Percentiles rank a stretch among this genome's conserved stretches.
Evolutionary conservation across 2,329 filamentous ascomycete genomes (phyloP).

Genomic region (Cytospora piceicola): DNA sequence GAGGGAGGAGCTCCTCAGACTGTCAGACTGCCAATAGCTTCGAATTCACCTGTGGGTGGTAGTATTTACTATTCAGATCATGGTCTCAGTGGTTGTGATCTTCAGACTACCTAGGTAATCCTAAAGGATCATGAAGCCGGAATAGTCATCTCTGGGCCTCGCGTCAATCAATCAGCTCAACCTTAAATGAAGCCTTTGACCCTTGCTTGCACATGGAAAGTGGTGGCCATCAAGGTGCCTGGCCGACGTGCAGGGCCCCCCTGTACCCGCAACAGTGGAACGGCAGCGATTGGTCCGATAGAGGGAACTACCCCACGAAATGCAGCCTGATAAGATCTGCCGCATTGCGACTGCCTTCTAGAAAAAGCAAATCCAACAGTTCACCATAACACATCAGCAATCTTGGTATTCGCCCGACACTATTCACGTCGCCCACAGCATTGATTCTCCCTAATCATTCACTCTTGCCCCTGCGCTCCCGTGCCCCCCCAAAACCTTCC

Average conservation of each 20-base stretch:
- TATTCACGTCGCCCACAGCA: not conserved
- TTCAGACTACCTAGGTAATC: no score
- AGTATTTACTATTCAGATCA: no score
- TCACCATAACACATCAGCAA: slow-evolving; percentile 7
- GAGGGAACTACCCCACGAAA: slow-evolving; percentile 9
- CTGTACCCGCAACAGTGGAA: slow-evolving; percentile 2
- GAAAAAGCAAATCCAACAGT: slow-evolving; percentile 9
- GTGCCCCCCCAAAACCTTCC: not conserved
- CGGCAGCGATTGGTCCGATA: slow-evolving; percentile 4
- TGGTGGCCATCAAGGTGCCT: slow-evolving; percentile 21
- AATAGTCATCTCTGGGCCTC: no score
- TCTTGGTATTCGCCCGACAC: not conserved
- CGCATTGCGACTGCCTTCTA: slow-evolving; percentile 20
- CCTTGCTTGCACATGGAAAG: not conserved
- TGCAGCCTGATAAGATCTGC: slow-evolving; percentile 26
- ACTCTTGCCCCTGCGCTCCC: not conserved
- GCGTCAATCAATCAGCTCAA: no score
- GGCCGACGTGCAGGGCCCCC: slow-evolving; percentile 5
- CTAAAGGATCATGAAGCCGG: no score
- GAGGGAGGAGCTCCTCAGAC: not conserved
- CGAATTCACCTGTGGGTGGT: no score
- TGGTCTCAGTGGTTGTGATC: no score
- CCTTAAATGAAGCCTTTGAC: no score
- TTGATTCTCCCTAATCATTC: not conserved
- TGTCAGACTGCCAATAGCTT: no score